These are phyloP conservation scores for Lithocarpus polystachyus DNA, from an alignment of 306 rosid genomes.

Conservation along the genomic window DNA sequence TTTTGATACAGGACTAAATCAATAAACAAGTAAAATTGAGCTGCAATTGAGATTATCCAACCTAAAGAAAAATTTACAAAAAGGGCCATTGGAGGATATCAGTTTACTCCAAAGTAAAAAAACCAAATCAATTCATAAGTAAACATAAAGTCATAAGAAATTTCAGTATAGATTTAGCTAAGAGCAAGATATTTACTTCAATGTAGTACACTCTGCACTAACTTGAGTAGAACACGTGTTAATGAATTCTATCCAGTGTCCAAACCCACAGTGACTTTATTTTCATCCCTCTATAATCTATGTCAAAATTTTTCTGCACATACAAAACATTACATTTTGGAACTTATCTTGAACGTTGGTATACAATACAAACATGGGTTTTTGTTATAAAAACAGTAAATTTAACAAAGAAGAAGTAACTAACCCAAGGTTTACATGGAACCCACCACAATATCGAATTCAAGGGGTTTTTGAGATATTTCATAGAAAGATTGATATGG, in stretches of 20 bases:
- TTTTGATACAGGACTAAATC: not conserved
- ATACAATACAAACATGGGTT: not conserved
- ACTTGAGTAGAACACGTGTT: not conserved
- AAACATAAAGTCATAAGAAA: not conserved
- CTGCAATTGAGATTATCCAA: not conserved
- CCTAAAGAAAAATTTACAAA: not conserved
- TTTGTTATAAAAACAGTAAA: not conserved
- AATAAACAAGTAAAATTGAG: not conserved
- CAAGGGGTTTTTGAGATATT: too few relatives aligned
- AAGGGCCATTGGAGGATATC: not conserved
- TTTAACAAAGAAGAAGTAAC: not conserved
- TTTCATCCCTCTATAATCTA: not conserved
- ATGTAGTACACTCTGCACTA: too few relatives aligned
- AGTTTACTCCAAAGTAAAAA: not conserved
- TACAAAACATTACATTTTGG: not conserved
- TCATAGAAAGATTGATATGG: slow-evolving; percentile 1
- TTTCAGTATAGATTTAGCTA: too few relatives aligned
- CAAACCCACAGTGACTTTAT: not conserved
- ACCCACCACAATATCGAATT: too few relatives aligned
- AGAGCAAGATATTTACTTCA: too few relatives aligned
- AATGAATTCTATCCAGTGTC: not conserved
- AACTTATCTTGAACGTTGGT: not conserved
- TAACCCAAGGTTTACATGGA: not conserved
- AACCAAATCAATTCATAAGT: not conserved
- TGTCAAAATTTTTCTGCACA: not conserved